Base-by-base conservation (phyloP, 2,329 filamentous ascomycete species). In the Phyllosticta citriasiana region DNA sequence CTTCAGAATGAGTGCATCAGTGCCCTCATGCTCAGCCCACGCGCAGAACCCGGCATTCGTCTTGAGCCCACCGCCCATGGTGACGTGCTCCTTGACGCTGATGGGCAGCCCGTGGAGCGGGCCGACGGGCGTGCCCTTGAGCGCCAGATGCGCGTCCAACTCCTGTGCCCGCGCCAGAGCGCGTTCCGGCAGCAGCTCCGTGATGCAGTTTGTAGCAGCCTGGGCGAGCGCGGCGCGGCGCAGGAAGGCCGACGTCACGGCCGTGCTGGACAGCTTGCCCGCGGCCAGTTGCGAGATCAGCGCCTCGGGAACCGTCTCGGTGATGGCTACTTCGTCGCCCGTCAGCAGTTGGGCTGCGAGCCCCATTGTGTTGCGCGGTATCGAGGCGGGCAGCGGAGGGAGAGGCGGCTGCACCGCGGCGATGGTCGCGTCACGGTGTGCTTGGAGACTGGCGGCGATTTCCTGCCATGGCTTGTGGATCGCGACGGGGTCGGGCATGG, bases 161-260 rank as follows among this genome's bases (percentile, higher is more conserved):
- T 70, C 67, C 50, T 61, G 61, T n/a, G 74, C 73, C 30, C 72
- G 67, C 56, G 68, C 64, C 26, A 76, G 59, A 0, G 72, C 73
- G 50, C 72, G 68, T 0, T 67, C 63, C 55, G 75, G 75, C 58
- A 76, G 67, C 19, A 76, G 73, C 61, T 76, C 73, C 14, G 74
- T 75, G 30, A 76, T 67, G 59, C 73, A 76, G 57, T 75, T 76
- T n/a, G 72, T 75, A 22, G 84, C 71, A 65, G 86, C 84, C 61
- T 87, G 84, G 0, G 84, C 83, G 53, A 81, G 75, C 0, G 78
- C 76, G 2, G 79, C 78, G 8, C 79, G 73, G 65, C 80, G 80
- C 64, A 78, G 79, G 66, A 81, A 87, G 0, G 82, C 83, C 16
- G 69, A 72, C 1, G 77, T 73, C 2, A 85, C 82, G 22, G 81